Evolutionary conservation across 345 rosid species (phyloP).

Genomic region (Citrus trifoliata): DNA sequence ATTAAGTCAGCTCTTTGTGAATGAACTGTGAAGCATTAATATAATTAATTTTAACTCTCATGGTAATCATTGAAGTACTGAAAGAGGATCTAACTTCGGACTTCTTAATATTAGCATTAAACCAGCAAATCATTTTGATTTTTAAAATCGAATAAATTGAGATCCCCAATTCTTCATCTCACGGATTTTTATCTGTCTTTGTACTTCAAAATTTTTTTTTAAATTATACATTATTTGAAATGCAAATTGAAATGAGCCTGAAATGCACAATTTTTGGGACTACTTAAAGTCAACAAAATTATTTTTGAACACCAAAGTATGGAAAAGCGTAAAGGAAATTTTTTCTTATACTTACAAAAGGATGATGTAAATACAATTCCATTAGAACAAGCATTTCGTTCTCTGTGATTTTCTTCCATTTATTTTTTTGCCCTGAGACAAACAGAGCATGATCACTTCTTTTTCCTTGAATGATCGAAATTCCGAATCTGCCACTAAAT

Average conservation of each 20-base stretch:
- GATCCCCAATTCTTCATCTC: not conserved
- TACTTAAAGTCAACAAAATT: not conserved
- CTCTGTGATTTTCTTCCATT: not conserved
- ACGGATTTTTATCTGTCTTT: too few relatives aligned
- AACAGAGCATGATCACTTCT: slow-evolving; percentile 3
- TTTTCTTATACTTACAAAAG: slow-evolving; percentile 14
- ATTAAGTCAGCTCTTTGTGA: not conserved
- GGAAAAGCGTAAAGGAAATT: not conserved
- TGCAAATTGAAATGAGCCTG: not conserved
- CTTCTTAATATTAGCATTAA: not conserved
- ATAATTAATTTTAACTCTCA: not conserved
- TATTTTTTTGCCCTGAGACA: slow-evolving; percentile 4
- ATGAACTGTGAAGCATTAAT: not conserved
- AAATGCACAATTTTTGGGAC: not conserved
- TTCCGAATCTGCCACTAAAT: slow-evolving; percentile 38
- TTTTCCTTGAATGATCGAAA: not conserved
- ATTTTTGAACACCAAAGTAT: not conserved
- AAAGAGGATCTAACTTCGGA: not conserved
- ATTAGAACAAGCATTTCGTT: not conserved
- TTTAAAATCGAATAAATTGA: too few relatives aligned
- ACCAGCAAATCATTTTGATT: too few relatives aligned
- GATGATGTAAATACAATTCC: slow-evolving; percentile 18
- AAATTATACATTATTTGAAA: not conserved
- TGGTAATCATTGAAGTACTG: slow-evolving; percentile 1
- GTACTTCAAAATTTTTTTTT: too few relatives aligned